Base-by-base conservation (phyloP, 1,139 yeast genomes). In the Scheffersomyces insectosa region DNA sequence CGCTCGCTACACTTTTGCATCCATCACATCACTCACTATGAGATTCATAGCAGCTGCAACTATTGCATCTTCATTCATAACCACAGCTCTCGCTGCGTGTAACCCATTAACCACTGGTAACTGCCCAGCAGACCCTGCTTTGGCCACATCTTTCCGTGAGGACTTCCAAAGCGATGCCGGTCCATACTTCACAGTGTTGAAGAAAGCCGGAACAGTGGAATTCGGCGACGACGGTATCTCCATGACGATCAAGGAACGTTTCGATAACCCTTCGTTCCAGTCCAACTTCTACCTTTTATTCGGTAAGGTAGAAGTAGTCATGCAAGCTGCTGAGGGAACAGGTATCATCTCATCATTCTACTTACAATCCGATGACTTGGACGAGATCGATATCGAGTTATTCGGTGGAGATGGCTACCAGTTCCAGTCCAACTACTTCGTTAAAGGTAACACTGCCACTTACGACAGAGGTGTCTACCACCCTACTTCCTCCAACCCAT, bases 331-430 rank as follows among this genome's bases (percentile, higher is more conserved):
- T 3, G 67, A 76, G 15, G 96, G 96, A 23, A 64, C 64, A 36
- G 97, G 96, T 47, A 75, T 89, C 33, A 80, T 89, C 16, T 86
- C 96, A 0, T 82, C 91, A 2, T 83, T 88, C 56, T 88, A 83
- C 52, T 71, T 89, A 47, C 95, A 88, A 62, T 83, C 90, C 52
- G 96, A 89, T 61, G 95, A 85, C 55, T 69, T 84, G 49, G 97
- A 89, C 63, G 97, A 89, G 66, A 81, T 89, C 37, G 97, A 89
- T 66, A 65, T 88, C 41, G 97, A 89, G 63, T 83, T 93, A 80
- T 72, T 86, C 43, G 97, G 97, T 20, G 82, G 86, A 42, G 93
- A 88, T 57, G 72, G 72, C 14, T 71, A 78, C 36, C 81, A 85
- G 58, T 83, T 87, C 57, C 96, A 88, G 66, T 76, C 93, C 31